phyloP scores from a whole-genome alignment of 2,329 filamentous ascomycete species.

The Fusarium ambrosium region DNA sequence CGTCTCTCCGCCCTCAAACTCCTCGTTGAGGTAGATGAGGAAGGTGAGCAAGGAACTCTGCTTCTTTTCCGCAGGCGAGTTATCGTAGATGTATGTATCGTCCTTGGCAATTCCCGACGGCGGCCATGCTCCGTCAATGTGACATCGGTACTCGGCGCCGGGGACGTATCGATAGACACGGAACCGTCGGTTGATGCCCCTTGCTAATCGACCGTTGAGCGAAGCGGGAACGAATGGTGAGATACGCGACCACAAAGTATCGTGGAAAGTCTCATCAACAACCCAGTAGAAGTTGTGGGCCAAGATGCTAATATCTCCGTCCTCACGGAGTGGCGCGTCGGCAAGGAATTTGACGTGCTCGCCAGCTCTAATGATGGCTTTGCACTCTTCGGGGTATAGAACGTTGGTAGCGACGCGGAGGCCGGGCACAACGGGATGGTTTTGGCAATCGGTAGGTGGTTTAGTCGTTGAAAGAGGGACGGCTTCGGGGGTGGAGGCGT shows the following conservation, averaged over 20 bases:
- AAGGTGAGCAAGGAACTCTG: constrained; percentile 80
- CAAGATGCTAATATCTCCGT: constrained; percentile 73
- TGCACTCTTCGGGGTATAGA: constrained; percentile 72
- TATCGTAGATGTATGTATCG: constrained; percentile 75
- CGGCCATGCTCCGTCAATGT: constrained; percentile 81
- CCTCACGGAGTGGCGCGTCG: constrained; percentile 76
- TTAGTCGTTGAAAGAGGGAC: constrained; percentile 62
- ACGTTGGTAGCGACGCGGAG: constrained; percentile 72
- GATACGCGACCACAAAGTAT: constrained; percentile 73
- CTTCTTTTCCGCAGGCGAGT: constrained; percentile 68
- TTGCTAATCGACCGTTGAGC: constrained; percentile 68
- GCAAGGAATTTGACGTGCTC: constrained; percentile 76
- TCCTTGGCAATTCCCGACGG: constrained; percentile 73
- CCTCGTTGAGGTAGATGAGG: constrained; percentile 77
- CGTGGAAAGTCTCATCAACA: constrained; percentile 72
- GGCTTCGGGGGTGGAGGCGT: constrained; percentile 70
- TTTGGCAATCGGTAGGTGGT: constrained; percentile 65
- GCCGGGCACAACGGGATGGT: constrained; percentile 73
- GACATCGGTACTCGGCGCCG: constrained; percentile 78
- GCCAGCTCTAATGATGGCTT: constrained; percentile 74
- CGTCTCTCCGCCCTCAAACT: constrained; percentile 79
- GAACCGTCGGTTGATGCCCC: constrained; percentile 78
- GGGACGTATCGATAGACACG: constrained; percentile 80
- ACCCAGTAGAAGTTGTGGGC: constrained; percentile 84
- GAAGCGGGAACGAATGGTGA: constrained; percentile 67